These are phyloP conservation scores for Chalaropsis ovoidea DNA, from an alignment of 2,329 filamentous ascomycete species.

Conservation along the genomic window DNA sequence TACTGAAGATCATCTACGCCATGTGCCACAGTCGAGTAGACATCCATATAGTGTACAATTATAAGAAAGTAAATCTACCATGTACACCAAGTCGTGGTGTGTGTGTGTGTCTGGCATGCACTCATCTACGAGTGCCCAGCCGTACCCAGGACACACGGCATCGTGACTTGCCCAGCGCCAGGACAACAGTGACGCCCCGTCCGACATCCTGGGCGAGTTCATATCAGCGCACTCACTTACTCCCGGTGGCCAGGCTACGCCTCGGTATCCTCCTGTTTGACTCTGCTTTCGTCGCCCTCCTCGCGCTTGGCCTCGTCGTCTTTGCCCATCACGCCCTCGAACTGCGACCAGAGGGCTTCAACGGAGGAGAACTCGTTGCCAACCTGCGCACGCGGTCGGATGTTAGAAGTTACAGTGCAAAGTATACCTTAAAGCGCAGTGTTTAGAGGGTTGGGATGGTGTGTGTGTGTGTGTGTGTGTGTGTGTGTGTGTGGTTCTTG, in stretches of 20 bases:
- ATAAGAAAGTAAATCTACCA: neutral
- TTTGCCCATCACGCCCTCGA: slow-evolving; percentile 89
- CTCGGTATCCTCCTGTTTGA: slow-evolving; percentile 26
- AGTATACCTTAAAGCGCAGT: neutral
- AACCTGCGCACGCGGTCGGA: slow-evolving; percentile 42
- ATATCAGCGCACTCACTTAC: neutral
- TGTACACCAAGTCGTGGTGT: neutral
- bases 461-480: no score
- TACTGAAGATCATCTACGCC: no score
- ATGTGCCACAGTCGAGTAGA: neutral
- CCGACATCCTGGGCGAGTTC: neutral
- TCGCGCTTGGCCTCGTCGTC: slow-evolving; percentile 32
- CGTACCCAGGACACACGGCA: no score
- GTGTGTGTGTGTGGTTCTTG: neutral
- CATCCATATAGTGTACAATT: slow-evolving; percentile 2
- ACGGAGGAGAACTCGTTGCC: slow-evolving; percentile 97
- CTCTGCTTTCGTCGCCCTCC: slow-evolving; percentile 24
- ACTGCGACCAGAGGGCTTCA: slow-evolving; percentile 92
- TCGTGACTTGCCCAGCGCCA: no score
- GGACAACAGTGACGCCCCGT: no score
- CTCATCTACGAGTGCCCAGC: no score
- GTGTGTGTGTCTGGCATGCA: no score
- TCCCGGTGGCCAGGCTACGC: slow-evolving; percentile 21
- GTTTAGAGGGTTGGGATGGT: neutral
- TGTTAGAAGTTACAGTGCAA: neutral